Percentiles rank a stretch among this genome's conserved stretches.
Evolutionary conservation across 78 protist genomes (phyloP).

Genomic region (Planoprotostelium fungivorum): DNA sequence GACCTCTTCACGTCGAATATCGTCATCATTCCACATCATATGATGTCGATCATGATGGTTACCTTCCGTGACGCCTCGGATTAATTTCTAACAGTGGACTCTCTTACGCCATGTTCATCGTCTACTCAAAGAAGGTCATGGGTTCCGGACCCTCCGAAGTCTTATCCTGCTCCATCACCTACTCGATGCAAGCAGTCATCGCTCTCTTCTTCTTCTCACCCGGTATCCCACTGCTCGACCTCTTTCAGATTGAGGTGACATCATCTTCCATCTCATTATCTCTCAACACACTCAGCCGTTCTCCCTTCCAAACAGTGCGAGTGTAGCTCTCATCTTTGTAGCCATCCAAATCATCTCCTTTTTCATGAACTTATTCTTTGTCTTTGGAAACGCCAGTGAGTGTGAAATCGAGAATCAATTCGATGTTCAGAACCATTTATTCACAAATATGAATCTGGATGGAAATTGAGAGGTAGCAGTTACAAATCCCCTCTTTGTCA

Average conservation of each 20-base stretch:
- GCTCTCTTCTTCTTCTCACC: background rate
- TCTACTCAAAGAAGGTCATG: background rate
- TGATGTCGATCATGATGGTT: too few relatives aligned
- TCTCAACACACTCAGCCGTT: background rate
- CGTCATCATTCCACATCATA: too few relatives aligned
- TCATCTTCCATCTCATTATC: background rate
- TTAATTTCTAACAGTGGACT: background rate
- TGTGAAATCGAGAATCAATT: too few relatives aligned
- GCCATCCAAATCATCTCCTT: background rate
- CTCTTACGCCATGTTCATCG: background rate
- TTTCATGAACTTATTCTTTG: background rate
- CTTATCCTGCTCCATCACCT: background rate
- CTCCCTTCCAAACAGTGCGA: background rate
- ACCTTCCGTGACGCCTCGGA: background rate
- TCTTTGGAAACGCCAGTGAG: background rate
- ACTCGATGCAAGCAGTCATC: background rate
- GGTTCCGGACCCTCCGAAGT: background rate
- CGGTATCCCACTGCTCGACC: background rate
- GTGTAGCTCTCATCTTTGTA: background rate
- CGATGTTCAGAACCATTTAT: too few relatives aligned
- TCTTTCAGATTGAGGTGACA: background rate
- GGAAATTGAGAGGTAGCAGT: background rate
- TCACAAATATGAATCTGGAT: background rate
- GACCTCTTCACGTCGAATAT: too few relatives aligned
- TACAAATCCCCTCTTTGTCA: background rate